Base-by-base conservation (phyloP, 129 eudicot species). In the Artemisia argyi region DNA sequence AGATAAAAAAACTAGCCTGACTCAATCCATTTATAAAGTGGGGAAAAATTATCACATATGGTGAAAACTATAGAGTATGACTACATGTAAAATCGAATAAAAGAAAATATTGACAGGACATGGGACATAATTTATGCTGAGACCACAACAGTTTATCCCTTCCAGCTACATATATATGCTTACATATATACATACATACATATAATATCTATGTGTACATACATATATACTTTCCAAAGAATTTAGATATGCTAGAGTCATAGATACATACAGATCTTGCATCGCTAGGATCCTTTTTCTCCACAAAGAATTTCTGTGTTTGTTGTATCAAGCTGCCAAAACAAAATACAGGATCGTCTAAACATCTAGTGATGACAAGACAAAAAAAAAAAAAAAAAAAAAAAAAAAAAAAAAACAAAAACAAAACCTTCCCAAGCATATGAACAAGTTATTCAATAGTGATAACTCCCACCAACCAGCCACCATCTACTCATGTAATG, bases 261-360 rank as follows among this genome's bases (percentile, higher is more conserved):
- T 59, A 39, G 68, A 79, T 68, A 75, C 92, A 66, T 90, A 90
- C 96, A 81, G 67, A 82, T 83, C 91, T 87, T 80, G 92, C 83
- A 68, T 85, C 91, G 61, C 73, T 68, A 39, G 86, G 66, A 69
- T 85, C 93, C 71, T 84, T 85, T 16, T 85, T 81, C 75, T 87
- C 96, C 67, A 72, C 79, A 81, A 90, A 83, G 81, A 84, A 90
- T 52, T 82, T 90, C 68, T 85, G 93, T 52, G 83, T 79, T 81
- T 90, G 96, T 75, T 87, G 93, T 71, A 90, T 79, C 84, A 90
- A 83, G 88, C 96, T 90, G 91, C 85, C 84, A 78, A 84, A 79
- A 81, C 64, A 61, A 48, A 71, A 80, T 35, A 24, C 26, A 24
- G 26, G 26, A 24, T 24, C 26, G 26, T 24, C 26, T 24, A 24